Evolutionary conservation across 2,329 filamentous ascomycete species (phyloP), one percentile per base, ranked within the genome.

Genomic region (Shiraia sp.): DNA sequence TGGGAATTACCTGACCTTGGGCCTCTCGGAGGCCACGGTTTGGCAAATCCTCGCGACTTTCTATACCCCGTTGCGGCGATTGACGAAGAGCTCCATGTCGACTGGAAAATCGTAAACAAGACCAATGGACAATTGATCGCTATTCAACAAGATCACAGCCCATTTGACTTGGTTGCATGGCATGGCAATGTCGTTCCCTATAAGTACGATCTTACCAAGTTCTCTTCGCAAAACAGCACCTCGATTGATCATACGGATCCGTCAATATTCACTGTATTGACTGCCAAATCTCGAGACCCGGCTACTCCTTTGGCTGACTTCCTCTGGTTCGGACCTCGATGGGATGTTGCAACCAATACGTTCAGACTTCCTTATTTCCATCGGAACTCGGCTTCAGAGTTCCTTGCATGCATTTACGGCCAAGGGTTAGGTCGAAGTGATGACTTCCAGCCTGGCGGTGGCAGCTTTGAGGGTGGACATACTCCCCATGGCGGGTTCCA

Each of bases 161-260:
- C 69, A 2, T 77, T 76, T 44, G 74, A 78, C 34, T 61, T 72
- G 6, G 64, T 71, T 7, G 68, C 68, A 9, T 71, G 68, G 68
- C 67, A 71, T 44, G 68, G 68, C 16, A 71, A 69, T 32, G 65
- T 68, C n/a, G 63, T 68, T 7, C 78, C 78, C 0, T 80, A 75
- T 65, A 80, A 80, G 61, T 81, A 81, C 56, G 78, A 78, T 36
- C 59, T 81, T 3, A 78, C 75, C 6, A 79, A 78, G 42, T 72
- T 71, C 47, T 65, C 63, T 3, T 66, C 63, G 6, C 65, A 68
- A 36, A 68, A 68, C 47, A 59, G 59, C 40, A 71, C 66, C 32
- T 68, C 65, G 4, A 63, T 69, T 41, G 68, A 71, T 45, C 68
- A 71, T 45, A 69, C 66, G 14, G 68, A 71, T 33, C 68, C 68